These are phyloP conservation scores for Cyberlindnera nakhonratchasimensis DNA, from an alignment of 805 yeast genomes.

Conservation along the genomic window DNA sequence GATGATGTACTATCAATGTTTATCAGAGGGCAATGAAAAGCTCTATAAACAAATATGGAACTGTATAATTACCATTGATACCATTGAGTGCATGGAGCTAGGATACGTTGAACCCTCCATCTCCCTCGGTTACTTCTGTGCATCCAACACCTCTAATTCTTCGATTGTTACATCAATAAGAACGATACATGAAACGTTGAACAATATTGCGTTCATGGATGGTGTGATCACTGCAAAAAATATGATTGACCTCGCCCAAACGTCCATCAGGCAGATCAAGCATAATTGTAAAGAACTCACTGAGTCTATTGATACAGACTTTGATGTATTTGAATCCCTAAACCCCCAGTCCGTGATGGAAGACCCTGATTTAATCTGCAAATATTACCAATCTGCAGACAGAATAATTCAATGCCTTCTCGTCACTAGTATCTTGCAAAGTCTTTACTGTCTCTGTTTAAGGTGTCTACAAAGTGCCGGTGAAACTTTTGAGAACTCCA, in stretches of 20 bases:
- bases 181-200: background rate
- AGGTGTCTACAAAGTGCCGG: background rate
- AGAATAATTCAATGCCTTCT: background rate
- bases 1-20: background rate
- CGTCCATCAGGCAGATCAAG: background rate
- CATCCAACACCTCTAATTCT: background rate
- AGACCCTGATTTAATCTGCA: background rate
- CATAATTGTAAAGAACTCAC: background rate
- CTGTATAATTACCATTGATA: background rate
- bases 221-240: conserved; percentile 1
- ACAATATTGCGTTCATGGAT: background rate
- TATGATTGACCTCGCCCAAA: background rate
- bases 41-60: background rate
- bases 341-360: background rate
- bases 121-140: background rate
- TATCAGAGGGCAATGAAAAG: background rate
- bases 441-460: background rate
- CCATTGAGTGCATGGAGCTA: background rate
- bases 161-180: background rate
- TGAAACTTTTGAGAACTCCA: background rate
- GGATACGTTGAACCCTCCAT: background rate
- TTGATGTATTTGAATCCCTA: background rate
- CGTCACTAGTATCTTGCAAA: background rate
- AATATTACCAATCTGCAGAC: background rate
- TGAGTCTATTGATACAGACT: background rate